Conservation (phyloP, 371 early-diverging fungal genomes). For the Entomophthora muscae region DNA sequence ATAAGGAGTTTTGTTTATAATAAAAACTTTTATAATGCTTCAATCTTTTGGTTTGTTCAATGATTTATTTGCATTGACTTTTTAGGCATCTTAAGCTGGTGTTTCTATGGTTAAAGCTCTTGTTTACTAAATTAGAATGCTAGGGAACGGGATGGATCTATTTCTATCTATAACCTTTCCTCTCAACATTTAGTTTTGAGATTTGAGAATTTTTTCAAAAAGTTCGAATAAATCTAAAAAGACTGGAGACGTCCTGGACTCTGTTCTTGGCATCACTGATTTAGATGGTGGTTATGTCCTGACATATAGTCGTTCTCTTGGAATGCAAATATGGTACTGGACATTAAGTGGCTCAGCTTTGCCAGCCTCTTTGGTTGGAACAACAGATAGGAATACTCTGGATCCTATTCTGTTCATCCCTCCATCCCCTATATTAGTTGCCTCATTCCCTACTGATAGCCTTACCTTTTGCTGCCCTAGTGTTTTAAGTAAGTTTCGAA, state of each 20-base stretch:
- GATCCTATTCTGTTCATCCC: background rate
- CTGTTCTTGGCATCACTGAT: background rate
- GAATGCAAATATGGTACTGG: background rate
- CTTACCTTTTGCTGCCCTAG: background rate
- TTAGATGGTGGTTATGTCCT: background rate
- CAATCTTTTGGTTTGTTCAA: background rate
- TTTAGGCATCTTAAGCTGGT: background rate
- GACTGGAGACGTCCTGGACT: background rate
- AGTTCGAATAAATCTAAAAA: background rate
- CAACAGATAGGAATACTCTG: background rate
- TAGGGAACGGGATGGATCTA: background rate
- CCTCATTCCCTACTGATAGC: background rate
- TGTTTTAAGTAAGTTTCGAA: background rate
- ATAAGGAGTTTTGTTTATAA: background rate
- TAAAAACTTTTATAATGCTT: background rate
- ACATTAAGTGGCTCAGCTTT: background rate
- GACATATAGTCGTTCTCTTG: background rate
- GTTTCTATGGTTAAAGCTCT: background rate
- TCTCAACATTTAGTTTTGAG: background rate
- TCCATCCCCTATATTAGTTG: background rate
- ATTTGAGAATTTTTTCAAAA: background rate
- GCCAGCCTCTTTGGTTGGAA: background rate
- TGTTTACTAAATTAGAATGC: no score
- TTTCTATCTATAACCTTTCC: background rate
- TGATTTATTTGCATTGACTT: background rate